phyloP scores from a whole-genome alignment of 225 moss, liverwort and hornwort species.

The Bryum argenteum region DNA sequence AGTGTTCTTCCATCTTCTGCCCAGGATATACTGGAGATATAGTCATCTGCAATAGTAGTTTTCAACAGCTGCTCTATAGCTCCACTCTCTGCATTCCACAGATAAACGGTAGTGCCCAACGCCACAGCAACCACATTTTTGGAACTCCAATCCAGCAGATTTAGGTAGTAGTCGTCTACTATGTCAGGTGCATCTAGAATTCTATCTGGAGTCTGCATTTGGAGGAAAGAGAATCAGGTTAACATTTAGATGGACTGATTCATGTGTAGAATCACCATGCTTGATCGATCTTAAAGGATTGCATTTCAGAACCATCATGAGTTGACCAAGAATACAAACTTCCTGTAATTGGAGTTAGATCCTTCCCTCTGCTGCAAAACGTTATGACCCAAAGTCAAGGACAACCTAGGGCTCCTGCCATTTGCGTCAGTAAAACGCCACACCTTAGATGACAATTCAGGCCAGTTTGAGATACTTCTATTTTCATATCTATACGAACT shows the following conservation, averaged over 20 bases:
- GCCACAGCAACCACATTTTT: slow-evolving; percentile 94
- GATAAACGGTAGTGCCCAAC: slow-evolving; percentile 75
- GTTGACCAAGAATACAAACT: neutral
- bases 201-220: slow-evolving; percentile 36
- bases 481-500: neutral
- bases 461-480: slow-evolving; percentile 19
- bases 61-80: slow-evolving; percentile 85
- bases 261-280: neutral
- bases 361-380: neutral
- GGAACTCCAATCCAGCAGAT: slow-evolving; percentile 91
- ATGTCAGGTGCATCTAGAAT: slow-evolving; percentile 81
- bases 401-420: neutral
- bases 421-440: neutral
- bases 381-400: neutral
- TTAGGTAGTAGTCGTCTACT: slow-evolving; percentile 92
- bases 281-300: neutral
- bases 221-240: slow-evolving; percentile 10
- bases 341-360: neutral
- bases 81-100: slow-evolving; percentile 89
- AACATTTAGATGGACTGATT: neutral
- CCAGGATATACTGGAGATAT: slow-evolving; percentile 82
- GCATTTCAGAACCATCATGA: neutral
- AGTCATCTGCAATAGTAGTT: slow-evolving; percentile 66
- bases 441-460: neutral
- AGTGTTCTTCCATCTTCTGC: slow-evolving; percentile 84